phyloP scores from a whole-genome alignment of 2,329 filamentous ascomycete genomes.

The Cytospora paraplurivora region DNA sequence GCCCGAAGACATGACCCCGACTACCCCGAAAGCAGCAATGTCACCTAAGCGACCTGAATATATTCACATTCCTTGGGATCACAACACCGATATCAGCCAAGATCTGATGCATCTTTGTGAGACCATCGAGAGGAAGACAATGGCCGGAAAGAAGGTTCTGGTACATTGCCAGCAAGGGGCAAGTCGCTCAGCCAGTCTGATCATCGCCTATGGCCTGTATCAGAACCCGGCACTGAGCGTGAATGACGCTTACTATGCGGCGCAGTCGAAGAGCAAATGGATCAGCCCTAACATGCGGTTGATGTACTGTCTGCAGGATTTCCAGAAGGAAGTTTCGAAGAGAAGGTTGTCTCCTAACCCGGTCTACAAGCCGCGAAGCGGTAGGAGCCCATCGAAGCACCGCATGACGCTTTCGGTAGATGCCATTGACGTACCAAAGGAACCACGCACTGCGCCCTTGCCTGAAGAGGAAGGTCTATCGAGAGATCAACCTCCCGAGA shows the following conservation, averaged over 20 bases:
- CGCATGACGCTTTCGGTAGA: conserved; percentile 62
- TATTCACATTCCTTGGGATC: conserved; percentile 85
- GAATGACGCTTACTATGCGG: conserved; percentile 80
- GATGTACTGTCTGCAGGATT: conserved; percentile 86
- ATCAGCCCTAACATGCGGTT: conserved; percentile 91
- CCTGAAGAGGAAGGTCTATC: conserved; percentile 54
- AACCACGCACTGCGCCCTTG: conserved; percentile 63
- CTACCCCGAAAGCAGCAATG: conserved; percentile 57
- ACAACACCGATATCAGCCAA: conserved; percentile 81
- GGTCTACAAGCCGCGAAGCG: conserved; percentile 51
- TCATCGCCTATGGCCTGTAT: conserved; percentile 83
- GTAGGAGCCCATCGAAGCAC: conserved; percentile 62
- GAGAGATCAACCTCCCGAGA: conserved; percentile 45
- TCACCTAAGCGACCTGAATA: conserved; percentile 68
- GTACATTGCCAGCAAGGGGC: conserved; percentile 87
- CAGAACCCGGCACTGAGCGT: conserved; percentile 75
- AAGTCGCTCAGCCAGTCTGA: conserved; percentile 80
- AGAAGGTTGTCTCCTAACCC: conserved; percentile 49
- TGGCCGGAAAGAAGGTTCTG: conserved; percentile 75
- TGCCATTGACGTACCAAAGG: conserved; percentile 55
- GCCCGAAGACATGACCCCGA: conserved; percentile 51
- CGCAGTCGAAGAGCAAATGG: conserved; percentile 81
- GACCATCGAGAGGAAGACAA: conserved; percentile 71
- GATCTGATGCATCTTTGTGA: conserved; percentile 77
- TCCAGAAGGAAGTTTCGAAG: conserved; percentile 64